These are phyloP conservation scores for Pyrenula massariospora DNA, from an alignment of 495 filamentous ascomycete genomes.

Conservation along the genomic window DNA sequence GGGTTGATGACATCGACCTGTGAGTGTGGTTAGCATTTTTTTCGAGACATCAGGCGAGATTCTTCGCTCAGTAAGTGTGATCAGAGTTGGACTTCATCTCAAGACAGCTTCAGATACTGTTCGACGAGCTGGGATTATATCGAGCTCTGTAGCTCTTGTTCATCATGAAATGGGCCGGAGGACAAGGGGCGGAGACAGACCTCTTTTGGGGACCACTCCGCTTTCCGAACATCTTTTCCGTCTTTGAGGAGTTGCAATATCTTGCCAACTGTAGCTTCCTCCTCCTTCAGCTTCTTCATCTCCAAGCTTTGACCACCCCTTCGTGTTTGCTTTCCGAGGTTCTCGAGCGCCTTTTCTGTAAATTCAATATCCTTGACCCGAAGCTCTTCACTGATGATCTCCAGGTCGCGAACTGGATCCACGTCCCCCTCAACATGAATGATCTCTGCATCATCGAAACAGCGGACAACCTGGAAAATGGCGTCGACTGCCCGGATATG, in stretches of 20 bases:
- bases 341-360: constrained; percentile 86
- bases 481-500: constrained; percentile 99
- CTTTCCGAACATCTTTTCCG: constrained; percentile 86
- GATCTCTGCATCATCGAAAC: constrained; percentile 98
- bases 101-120: constrained; percentile 63
- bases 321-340: constrained; percentile 80
- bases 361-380: constrained; percentile 99
- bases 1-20: constrained; percentile 98
- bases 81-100: constrained; percentile 66
- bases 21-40: constrained; percentile 2
- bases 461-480: constrained; percentile 98
- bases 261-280: constrained; percentile 85
- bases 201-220: constrained; percentile 88
- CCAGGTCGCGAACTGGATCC: constrained; percentile 83
- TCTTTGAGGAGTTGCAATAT: constrained; percentile 68
- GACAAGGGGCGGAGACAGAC: constrained; percentile 43
- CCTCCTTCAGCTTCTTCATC: constrained; percentile 95
- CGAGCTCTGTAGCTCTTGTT: constrained; percentile 92
- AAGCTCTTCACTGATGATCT: constrained; percentile 94
- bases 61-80: constrained; percentile 10
- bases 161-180: constrained; percentile 57
- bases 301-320: constrained; percentile 92
- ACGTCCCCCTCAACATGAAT: constrained; percentile 99
- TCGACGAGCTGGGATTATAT: constrained; percentile 99
- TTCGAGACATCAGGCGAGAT: not conserved